A percentile compares a stretch with the other conserved stretches of the same genome.
Evolutionary conservation across 768 basidiomycete species (phyloP).

Genomic region (Leucocoprinus leucothites): DNA sequence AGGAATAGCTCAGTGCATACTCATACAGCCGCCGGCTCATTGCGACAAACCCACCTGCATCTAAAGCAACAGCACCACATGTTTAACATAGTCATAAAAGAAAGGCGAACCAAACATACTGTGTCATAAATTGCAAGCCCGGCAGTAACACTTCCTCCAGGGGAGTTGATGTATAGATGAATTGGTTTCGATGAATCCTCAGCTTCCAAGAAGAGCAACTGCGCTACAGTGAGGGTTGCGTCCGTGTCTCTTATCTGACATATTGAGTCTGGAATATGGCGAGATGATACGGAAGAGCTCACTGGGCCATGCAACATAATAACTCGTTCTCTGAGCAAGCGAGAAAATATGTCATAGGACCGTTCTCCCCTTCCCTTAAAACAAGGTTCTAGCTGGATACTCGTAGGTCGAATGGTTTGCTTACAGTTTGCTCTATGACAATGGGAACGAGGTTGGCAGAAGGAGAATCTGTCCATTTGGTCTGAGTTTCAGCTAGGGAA

Average conservation of each 20-base stretch:
- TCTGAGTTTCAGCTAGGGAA: constrained; percentile 29
- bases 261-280: constrained; percentile 10
- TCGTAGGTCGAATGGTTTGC: neutral
- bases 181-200: constrained; percentile 94
- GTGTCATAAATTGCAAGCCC: constrained; percentile 98
- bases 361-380: constrained; percentile 78
- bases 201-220: constrained; percentile 93
- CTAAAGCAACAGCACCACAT: constrained; percentile 25
- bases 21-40: constrained; percentile 13
- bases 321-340: constrained; percentile 88
- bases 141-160: constrained; percentile 93
- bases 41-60: constrained; percentile 57
- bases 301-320: constrained; percentile 95
- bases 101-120: constrained; percentile 42
- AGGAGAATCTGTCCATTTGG: constrained; percentile 37
- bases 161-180: constrained; percentile 95
- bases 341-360: constrained; percentile 95
- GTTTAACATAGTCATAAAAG: constrained; percentile 1
- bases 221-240: constrained; percentile 85
- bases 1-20: neutral
- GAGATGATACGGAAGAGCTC: constrained; percentile 24
- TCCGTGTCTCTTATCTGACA: constrained; percentile 84
- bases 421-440: constrained; percentile 89
- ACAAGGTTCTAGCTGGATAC: neutral
- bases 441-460: constrained; percentile 79